A percentile compares a stretch with the other conserved stretches of the same genome.
Evolutionary conservation across 2,329 filamentous ascomycete genomes (phyloP).

Genomic region (Plenodomus biglobosus): DNA sequence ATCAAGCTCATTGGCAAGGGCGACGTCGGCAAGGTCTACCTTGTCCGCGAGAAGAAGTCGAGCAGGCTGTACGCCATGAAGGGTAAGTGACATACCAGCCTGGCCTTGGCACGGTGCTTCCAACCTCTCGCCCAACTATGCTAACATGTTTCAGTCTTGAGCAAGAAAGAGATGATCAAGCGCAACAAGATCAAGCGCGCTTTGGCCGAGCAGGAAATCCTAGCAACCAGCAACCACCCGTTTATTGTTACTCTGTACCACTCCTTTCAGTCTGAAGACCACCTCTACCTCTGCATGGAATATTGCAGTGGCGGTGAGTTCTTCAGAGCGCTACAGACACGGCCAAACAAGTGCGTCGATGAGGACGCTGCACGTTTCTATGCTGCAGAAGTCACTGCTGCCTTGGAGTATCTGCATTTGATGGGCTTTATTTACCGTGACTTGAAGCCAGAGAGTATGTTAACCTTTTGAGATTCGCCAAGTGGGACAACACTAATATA

Average conservation of each 20-base stretch:
- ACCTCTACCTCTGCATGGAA: slow-evolving; percentile 99
- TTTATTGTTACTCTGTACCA: slow-evolving; percentile 99
- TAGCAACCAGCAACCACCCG: slow-evolving; percentile 97
- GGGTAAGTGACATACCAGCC: slow-evolving; percentile 57
- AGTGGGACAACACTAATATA: slow-evolving; percentile 41
- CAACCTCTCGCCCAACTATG: too few species aligned
- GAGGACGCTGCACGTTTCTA: slow-evolving; percentile 98
- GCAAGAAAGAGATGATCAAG: slow-evolving; percentile 99
- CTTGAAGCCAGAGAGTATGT: slow-evolving; percentile 92
- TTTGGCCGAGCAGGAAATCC: slow-evolving; percentile 93
- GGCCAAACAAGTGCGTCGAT: slow-evolving; percentile 94
- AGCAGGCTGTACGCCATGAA: slow-evolving; percentile 97
- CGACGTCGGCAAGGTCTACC: slow-evolving; percentile 96
- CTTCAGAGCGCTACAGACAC: slow-evolving; percentile 93
- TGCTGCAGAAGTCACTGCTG: slow-evolving; percentile 94
- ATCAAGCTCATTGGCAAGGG: slow-evolving; percentile 99
- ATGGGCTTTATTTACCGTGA: slow-evolving; percentile 99
- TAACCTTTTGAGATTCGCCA: not conserved
- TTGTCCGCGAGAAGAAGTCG: slow-evolving; percentile 98
- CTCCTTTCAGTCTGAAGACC: slow-evolving; percentile 98
- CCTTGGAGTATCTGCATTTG: slow-evolving; percentile 91
- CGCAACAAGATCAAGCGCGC: slow-evolving; percentile 99
- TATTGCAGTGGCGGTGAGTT: slow-evolving; percentile 99
- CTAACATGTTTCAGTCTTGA: slow-evolving; percentile 68
- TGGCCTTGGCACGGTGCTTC: not conserved